Evolutionary conservation across 2,329 filamentous ascomycete species (phyloP), one percentile per base, ranked within the genome.

Genomic region (Nothophaeocryptopus gaeumannii): DNA sequence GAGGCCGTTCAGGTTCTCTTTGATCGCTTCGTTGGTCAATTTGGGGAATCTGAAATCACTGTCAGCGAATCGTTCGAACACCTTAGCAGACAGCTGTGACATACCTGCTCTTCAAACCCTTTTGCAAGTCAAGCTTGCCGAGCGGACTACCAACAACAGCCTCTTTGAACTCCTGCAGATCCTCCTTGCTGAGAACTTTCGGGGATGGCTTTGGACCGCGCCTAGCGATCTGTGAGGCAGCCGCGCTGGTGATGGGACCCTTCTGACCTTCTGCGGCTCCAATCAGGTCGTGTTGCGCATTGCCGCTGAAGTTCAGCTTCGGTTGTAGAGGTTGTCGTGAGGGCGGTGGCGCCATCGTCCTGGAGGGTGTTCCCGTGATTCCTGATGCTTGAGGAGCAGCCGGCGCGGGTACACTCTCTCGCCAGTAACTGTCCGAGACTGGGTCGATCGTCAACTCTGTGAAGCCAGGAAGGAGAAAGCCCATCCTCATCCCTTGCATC

Each of bases 381-480:
- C 41, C 47, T 9, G 58, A 39, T n/a, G 54, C 47, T 12, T 56
- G 36, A 7, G 61, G 37, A 33, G 64, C 62, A 2, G 68, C 61
- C 8, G 54, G 45, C 32, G 42, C 50, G n/a, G 60, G 42, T n/a
- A 54, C 47, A 7, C 68, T 63, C 8, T 66, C 63, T 7, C 69
- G 67, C 93, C 93, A 97, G 69, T 97, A 97, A 0, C 75, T 69
- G 0, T 82, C 82, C 0, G 89, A 91, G 65, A 92, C 95, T 0
- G 93, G 93, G 63, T 99, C 85, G 56, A 99, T 92, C 7, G 83
- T 82, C 71, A 46, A 69, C 65, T 58, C 59, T 8, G 38, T 39
- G 36, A 66, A 55, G 8, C 49, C 54, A n/a, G 65, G 62, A 15
- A 67, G 50, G 8, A 67, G 50, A 14, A 65, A 47, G 9, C 55